phyloP scores from a whole-genome alignment of 2,329 filamentous ascomycete species.

The Sclerotinia sclerotiorum region DNA sequence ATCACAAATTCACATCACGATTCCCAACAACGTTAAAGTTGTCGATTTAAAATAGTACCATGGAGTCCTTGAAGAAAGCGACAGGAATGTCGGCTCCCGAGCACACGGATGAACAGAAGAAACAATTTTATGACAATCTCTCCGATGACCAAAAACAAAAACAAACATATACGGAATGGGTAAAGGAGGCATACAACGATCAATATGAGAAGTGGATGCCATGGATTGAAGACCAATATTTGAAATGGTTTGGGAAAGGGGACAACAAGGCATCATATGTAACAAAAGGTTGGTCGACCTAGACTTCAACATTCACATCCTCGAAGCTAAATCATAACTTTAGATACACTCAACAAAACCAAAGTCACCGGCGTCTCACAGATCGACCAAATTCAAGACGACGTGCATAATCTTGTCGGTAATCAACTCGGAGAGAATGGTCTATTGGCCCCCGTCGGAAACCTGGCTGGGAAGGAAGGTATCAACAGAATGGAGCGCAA shows the following conservation, averaged over 20 bases:
- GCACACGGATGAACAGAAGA: slow-evolving; percentile 30
- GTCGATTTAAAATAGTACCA: not conserved
- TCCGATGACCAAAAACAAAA: slow-evolving; percentile 29
- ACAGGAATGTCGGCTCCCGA: slow-evolving; percentile 2
- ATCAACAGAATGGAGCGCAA: slow-evolving; percentile 63
- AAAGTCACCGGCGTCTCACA: slow-evolving; percentile 66
- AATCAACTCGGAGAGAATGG: slow-evolving; percentile 69
- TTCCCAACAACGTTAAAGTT: not conserved
- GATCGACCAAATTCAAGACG: slow-evolving; percentile 22
- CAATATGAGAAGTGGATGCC: slow-evolving; percentile 76
- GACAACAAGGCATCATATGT: slow-evolving; percentile 75
- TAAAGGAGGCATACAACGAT: slow-evolving; percentile 62
- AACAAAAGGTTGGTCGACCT: slow-evolving; percentile 57
- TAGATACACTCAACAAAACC: slow-evolving; percentile 66
- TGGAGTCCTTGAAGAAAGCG: slow-evolving; percentile 13
- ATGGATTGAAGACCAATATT: slow-evolving; percentile 72
- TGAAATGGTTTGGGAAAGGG: slow-evolving; percentile 67
- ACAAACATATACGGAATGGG: slow-evolving; percentile 51
- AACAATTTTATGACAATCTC: slow-evolving; percentile 29
- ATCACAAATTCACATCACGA: not conserved
- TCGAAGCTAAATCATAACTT: not conserved
- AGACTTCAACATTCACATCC: not conserved
- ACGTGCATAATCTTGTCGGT: slow-evolving; percentile 35
- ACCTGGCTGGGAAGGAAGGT: slow-evolving; percentile 62
- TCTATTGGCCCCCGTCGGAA: slow-evolving; percentile 62